Evolutionary conservation across 208 protist genomes (phyloP).

Genomic region (Acanthamoeba healyi): DNA sequence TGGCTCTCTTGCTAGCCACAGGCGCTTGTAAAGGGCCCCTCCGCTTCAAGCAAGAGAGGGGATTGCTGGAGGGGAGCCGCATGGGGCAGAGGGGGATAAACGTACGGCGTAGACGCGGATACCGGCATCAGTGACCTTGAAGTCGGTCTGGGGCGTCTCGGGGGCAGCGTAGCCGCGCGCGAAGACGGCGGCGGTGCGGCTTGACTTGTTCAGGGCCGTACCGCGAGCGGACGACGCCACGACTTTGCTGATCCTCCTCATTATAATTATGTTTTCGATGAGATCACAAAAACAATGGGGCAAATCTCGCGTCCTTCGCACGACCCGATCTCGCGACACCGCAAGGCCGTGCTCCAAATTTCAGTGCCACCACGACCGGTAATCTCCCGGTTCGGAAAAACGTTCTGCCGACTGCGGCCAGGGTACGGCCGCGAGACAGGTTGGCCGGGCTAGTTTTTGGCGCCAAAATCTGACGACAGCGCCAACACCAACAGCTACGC

Average conservation of each 20-base stretch:
- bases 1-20: no score
- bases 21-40: no score
- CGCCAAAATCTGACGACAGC: background rate
- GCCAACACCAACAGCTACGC: no score
- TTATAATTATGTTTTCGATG: background rate
- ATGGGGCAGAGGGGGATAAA: background rate
- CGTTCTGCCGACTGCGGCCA: background rate
- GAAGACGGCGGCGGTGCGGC: background rate
- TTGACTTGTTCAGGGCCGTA: background rate
- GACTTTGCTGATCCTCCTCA: conserved; percentile 35
- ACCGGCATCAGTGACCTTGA: background rate
- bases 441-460: no score
- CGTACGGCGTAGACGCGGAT: conserved; percentile 21
- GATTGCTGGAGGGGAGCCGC: background rate
- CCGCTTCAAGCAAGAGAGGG: no score
- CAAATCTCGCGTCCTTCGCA: no score
- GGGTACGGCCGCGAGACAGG: background rate
- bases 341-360: no score
- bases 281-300: background rate
- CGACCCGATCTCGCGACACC: no score
- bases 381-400: background rate
- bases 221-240: conserved; percentile 13
- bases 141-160: conserved; percentile 31
- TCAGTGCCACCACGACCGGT: background rate
- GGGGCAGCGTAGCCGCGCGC: conserved; percentile 22